Evolutionary conservation across 306 rosid genomes (phyloP).

Genomic region (Carpinus viminea): DNA sequence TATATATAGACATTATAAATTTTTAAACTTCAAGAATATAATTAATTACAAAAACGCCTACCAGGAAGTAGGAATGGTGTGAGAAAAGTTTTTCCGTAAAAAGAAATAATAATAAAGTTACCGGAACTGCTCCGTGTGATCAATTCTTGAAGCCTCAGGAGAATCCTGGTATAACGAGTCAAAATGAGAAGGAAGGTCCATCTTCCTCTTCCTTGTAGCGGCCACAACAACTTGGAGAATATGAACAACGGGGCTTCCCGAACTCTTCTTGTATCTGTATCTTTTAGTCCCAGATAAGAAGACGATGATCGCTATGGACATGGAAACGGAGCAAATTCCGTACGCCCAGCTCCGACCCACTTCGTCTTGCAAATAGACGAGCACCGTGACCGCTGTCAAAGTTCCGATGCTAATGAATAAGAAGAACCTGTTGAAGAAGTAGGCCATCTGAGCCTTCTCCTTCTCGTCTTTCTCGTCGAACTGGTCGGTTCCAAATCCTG

Average conservation of each 20-base stretch:
- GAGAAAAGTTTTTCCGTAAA: too few species aligned
- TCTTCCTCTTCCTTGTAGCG: constrained; percentile 58
- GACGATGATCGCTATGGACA: constrained; percentile 53
- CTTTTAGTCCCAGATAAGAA: constrained; percentile 62
- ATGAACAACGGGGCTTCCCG: constrained; percentile 85
- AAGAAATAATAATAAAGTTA: constrained; percentile 23
- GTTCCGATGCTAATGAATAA: constrained; percentile 78
- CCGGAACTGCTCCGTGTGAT: constrained; percentile 68
- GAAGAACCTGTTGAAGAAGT: constrained; percentile 83
- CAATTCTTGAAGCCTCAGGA: constrained; percentile 62
- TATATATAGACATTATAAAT: too few species aligned
- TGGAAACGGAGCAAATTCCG: constrained; percentile 71
- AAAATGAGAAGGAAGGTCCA: constrained; percentile 46
- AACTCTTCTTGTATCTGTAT: constrained; percentile 71
- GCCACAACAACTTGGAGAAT: constrained; percentile 76
- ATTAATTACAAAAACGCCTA: too few species aligned
- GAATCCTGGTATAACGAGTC: constrained; percentile 61
- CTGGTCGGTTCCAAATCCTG: constrained; percentile 92
- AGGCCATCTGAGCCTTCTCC: constrained; percentile 82
- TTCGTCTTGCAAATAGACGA: constrained; percentile 84
- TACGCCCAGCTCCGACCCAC: constrained; percentile 83
- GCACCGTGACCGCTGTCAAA: constrained; percentile 82
- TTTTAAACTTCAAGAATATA: too few species aligned
- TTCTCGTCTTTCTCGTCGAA: constrained; percentile 83
- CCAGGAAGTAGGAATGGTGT: too few species aligned